Base-by-base conservation (phyloP, 176 grass and related monocot species). In the Lolium perenne region DNA sequence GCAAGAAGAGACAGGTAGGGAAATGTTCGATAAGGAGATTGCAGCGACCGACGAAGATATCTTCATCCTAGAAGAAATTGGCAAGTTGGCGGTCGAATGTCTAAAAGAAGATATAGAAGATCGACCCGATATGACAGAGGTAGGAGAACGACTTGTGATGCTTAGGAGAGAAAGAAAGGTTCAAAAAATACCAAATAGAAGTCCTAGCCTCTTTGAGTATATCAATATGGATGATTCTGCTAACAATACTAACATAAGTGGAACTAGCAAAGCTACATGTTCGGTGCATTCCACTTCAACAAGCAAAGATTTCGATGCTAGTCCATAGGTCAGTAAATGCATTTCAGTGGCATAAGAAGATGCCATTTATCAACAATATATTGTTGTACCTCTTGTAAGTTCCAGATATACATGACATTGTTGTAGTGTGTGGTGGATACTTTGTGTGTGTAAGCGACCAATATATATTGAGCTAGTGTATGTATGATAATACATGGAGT, bases 51-150 rank as follows among this genome's bases (percentile, higher is more conserved):
- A n/a, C 21, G 62, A 81, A 14, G 17, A 81, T 54, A 38, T 81
- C 18, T 1, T 69, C 2, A 68, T 40, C 25, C n/a, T 81, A 5
- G 79, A 81, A 38, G 23, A 38, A n/a, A 81, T 81, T 40, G 79
- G 17, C 5, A 81, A 0, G 1, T 29, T 81, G 26, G 79, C 79
- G 15, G 16, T 81, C 0, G 62, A 81, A 3, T 81, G 79, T 21
- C 49, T 81, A 14, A 38, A 54, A 5, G 79, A 81, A 15, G 29
- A 81, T 3, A 17, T 68, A 7, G 26, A 20, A 54, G 25, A 81
- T 1, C 46, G 79, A 68, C 61, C 62, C 4, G 79, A 81, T 1
- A 81, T 81, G 79, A 81, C 22, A 1, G 79, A 81, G 47, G 79
- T 81, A 21, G 47, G 46, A 0, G 63, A 81, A 22, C 62, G 6